Base-by-base conservation (phyloP, 768 basidiomycete species). In the Porphyrellus cyaneotinctus region DNA sequence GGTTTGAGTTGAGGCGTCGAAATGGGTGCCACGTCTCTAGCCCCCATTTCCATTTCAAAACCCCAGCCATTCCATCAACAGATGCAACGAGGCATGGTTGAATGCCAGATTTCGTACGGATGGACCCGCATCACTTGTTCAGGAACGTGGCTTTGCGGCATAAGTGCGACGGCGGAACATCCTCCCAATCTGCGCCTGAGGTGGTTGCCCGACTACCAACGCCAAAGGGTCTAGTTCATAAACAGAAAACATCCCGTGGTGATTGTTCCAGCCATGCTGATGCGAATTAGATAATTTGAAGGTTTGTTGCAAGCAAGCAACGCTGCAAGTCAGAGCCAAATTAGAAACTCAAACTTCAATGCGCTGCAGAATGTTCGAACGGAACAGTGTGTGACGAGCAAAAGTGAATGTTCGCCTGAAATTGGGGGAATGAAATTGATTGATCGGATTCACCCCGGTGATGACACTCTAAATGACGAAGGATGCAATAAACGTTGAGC, bases 51-150 rank as follows among this genome's bases (percentile, higher is more conserved):
- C 51, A 54, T 57, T 52, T 55, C 36, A 51, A 28, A 63, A 63
- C 12, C 31, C 43, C 47, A 2, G 54, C 63, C 58, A 58, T 49
- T 28, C 44, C 56, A 64, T 66, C 62, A 60, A 23, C 18, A 47
- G 26, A 6, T 43, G 28, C 64, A 66, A 30, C 59, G 64, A 66
- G 64, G 64, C 64, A 48, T 42, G 52, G 47, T 45, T 51, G 37
- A 17, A 49, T 45, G 47, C 54, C 49, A 31, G 23, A 54, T 56
- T 22, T 36, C 18, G 45, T 45, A 24, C 48, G 43, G 52, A 30
- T 9, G 20, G 17, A 53, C 15, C 41, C 52, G 42, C 20, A 46
- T 49, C 43, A 24, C 22, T 17, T 24, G 28, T 39, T 12, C 44
- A 52, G 51, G 24, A 44, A 54, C 51, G 44, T 26, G 11, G 6